A percentile compares a stretch with the other conserved stretches of the same genome.
Conservation (phyloP, 75 land plant species). For the Pinus taeda region DNA sequence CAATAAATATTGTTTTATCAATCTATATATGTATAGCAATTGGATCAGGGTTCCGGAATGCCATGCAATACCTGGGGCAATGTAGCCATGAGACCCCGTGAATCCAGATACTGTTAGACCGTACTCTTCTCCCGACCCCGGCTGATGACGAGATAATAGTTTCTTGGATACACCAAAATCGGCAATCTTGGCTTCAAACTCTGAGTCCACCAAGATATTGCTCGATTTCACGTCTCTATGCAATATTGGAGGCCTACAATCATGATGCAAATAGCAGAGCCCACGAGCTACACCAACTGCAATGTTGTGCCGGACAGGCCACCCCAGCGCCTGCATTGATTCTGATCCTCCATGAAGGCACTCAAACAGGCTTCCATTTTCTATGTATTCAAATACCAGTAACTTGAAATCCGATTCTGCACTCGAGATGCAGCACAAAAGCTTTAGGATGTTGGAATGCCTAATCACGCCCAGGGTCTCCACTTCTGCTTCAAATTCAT, state of each 20-base stretch:
- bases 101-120: background rate
- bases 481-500: constrained; percentile 31
- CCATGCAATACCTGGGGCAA: background rate
- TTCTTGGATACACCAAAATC: constrained; percentile 58
- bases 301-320: constrained; percentile 33
- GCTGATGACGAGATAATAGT: background rate
- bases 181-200: constrained; percentile 40
- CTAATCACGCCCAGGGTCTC: constrained; percentile 29
- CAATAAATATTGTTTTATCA: background rate
- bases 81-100: background rate
- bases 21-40: constrained; percentile 27
- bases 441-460: constrained; percentile 56
- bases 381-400: constrained; percentile 50
- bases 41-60: constrained; percentile 17
- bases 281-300: constrained; percentile 38
- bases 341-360: constrained; percentile 8
- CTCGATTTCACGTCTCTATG: constrained; percentile 55
- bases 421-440: constrained; percentile 35
- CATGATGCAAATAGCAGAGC: constrained; percentile 58
- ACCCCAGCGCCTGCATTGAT: constrained; percentile 7
- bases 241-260: constrained; percentile 36
- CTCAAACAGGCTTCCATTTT: constrained; percentile 35
- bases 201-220: constrained; percentile 49
- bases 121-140: background rate
- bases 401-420: constrained; percentile 18